Conservation (phyloP, 2,329 filamentous ascomycete genomes). For the Fusarium mexicanum region DNA sequence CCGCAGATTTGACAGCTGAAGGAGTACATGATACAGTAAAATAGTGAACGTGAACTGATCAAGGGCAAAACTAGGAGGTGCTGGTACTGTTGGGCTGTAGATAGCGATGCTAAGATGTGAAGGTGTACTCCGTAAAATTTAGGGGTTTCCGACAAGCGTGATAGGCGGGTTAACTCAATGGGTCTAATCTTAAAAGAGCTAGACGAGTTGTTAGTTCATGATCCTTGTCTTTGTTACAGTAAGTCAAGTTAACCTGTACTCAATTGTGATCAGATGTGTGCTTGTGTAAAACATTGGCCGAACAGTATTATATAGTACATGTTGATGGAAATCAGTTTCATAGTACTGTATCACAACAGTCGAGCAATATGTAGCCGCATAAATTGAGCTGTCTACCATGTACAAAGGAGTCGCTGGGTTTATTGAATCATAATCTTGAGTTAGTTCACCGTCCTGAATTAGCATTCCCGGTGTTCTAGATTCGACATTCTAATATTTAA, state of each 20-base stretch:
- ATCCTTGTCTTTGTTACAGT: not conserved
- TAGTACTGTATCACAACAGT: too few relatives aligned
- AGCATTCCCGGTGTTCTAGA: too few relatives aligned
- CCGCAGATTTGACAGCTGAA: conserved; percentile 1
- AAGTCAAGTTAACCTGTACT: not conserved
- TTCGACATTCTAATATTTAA: too few relatives aligned
- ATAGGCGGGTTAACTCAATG: rapidly evolving
- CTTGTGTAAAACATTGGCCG: too few relatives aligned
- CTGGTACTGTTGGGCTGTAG: rapidly evolving
- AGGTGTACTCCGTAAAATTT: too few relatives aligned
- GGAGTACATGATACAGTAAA: not conserved
- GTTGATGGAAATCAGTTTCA: rapidly evolving
- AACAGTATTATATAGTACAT: not conserved
- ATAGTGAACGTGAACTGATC: too few relatives aligned
- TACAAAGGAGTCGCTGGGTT: too few relatives aligned
- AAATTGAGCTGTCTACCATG: not conserved
- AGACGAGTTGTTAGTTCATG: not conserved
- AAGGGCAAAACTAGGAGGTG: rapidly evolving
- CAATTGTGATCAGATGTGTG: too few relatives aligned
- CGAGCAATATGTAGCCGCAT: not conserved
- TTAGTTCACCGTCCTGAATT: too few relatives aligned
- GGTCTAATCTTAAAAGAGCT: not conserved
- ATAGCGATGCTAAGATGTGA: not conserved
- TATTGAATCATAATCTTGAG: too few relatives aligned
- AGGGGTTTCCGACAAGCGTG: not conserved